Percentiles rank a stretch among this genome's conserved stretches.
These are phyloP conservation scores for Pleurostoma richardsiae DNA, from an alignment of 2,329 filamentous ascomycete species.

Conservation along the genomic window DNA sequence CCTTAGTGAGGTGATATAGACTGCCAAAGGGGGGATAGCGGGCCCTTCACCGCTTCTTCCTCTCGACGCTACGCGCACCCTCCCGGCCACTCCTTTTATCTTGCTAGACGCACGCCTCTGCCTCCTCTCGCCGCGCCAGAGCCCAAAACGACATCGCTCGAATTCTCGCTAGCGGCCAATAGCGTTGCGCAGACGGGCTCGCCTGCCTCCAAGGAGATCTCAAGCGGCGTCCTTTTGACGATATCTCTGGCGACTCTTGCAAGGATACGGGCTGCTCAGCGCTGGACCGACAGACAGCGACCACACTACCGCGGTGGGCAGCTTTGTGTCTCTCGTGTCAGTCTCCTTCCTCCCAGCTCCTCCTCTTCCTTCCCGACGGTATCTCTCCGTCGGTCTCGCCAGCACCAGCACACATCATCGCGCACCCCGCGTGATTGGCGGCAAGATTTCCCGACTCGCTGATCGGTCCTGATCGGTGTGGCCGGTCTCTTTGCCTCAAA, in stretches of 20 bases:
- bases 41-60: constrained; percentile 10
- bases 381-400: no score
- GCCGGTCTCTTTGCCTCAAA: not conserved
- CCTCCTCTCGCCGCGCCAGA: not conserved
- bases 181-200: not conserved
- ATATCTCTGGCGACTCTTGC: no score
- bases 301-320: no score
- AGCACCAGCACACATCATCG: not conserved
- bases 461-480: not conserved
- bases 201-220: no score
- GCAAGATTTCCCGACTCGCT: not conserved
- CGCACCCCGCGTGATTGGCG: not conserved
- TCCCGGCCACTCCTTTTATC: no score
- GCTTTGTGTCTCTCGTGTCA: no score
- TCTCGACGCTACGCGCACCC: not conserved
- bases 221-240: no score
- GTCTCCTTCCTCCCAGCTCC: no score
- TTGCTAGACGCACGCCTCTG: not conserved
- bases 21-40: constrained; percentile 5
- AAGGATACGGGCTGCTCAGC: no score
- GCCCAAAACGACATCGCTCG: not conserved
- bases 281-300: no score
- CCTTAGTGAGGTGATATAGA: constrained; percentile 10
- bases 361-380: no score
- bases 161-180: not conserved